Evolutionary conservation across 177 flowering plant species (phyloP), one percentile per base, ranked within the genome.

Genomic region (Vitis hybrid): DNA sequence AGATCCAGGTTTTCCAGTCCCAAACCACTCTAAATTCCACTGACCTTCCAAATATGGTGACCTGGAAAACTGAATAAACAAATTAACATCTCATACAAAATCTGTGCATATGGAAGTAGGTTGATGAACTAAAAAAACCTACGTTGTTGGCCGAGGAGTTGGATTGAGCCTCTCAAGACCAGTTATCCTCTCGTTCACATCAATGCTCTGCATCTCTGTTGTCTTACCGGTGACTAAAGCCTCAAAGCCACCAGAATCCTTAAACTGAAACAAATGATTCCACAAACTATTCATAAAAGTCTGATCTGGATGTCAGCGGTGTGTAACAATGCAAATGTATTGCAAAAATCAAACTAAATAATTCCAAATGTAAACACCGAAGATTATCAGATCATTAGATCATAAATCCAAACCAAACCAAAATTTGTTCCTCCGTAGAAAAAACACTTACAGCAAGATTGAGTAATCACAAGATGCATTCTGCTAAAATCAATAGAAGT

Each of bases 11-110:
- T 83, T 93, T 64, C 93, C 90, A 63, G 85, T 55, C 60, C 94
- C 97, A 79, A 91, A 83, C 98, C 98, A 95, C 80, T 91, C 90
- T 18, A 89, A 86, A 74, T 86, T 90, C 99, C 98, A 95, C 50
- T 83, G 80, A 29, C 99, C 99, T 84, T 90, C 96, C 56, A 93
- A 66, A 82, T 65, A 90, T 14, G 99, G 90, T 14, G 99, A 92
- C 87, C 99, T 94, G 89, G 48, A 73, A 60, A 72, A 73, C 76
- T 74, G 72, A 74, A 83, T 48, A 68, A 72, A 64, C 66, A 69
- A 76, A 73, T 67, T 55, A 78, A 73, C 21, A 80, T 39, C 55
- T 53, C 15, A 69, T 21, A 56, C 31, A 22, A 59, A 74, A 55
- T 13, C 0, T n/a, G 14, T 33, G 22, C 13, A 59, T 12, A 5